phyloP scores from a whole-genome alignment of 768 basidiomycete species.

The Gloeostereum incarnatum region DNA sequence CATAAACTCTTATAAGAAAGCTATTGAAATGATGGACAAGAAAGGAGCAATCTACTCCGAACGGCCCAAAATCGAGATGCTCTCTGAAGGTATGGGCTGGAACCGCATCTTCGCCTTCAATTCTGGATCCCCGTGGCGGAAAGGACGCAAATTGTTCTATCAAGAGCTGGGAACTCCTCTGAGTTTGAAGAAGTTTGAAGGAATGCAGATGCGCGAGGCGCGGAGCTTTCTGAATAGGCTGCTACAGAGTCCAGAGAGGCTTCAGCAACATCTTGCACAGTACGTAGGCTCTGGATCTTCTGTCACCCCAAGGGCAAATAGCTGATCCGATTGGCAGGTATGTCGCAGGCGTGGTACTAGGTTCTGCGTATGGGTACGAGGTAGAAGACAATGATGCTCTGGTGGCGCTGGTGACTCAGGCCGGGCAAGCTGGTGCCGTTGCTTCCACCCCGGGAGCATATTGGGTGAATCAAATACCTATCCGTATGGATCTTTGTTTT shows the following conservation, averaged over 20 bases:
- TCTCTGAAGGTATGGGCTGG: neutral
- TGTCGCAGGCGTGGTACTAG: too few relatives aligned
- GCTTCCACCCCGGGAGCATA: slow-evolving; percentile 13
- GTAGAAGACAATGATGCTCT: slow-evolving; percentile 12
- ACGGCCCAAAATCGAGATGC: slow-evolving; percentile 12
- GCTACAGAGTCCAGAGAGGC: slow-evolving; percentile 5
- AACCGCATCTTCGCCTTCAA: neutral
- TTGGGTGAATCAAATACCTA: slow-evolving; percentile 15
- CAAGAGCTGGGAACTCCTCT: neutral
- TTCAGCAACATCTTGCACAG: slow-evolving; percentile 20
- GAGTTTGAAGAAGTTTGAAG: neutral
- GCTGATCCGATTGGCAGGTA: too few relatives aligned
- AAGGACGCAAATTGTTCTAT: neutral
- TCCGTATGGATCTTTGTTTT: slow-evolving; percentile 4
- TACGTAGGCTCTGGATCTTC: too few relatives aligned
- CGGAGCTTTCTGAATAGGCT: neutral
- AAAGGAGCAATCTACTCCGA: slow-evolving; percentile 28
- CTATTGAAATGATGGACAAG: slow-evolving; percentile 26
- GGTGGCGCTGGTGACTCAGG: slow-evolving; percentile 11
- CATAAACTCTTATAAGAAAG: slow-evolving; percentile 15
- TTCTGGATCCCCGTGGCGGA: neutral
- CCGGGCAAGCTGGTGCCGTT: slow-evolving; percentile 9
- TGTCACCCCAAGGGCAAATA: too few relatives aligned
- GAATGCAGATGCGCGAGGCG: neutral
- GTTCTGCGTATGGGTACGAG: slow-evolving; percentile 24